A percentile compares a stretch with the other conserved stretches of the same genome.
Conservation (phyloP, 352 stramenopile species). For the Globisporangium mamillatum region DNA sequence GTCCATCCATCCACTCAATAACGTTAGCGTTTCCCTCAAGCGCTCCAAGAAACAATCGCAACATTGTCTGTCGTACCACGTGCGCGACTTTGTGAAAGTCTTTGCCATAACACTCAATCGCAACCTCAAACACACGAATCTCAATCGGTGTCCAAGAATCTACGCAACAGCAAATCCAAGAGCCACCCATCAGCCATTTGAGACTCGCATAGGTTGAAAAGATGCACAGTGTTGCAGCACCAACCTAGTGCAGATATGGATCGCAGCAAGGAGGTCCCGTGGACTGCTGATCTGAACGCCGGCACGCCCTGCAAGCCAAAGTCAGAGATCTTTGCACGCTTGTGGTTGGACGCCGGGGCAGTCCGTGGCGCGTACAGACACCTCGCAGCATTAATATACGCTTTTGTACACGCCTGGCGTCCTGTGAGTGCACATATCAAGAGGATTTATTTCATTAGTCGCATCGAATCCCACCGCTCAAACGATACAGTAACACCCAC, state of each 20-base stretch:
- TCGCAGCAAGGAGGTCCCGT: slow-evolving; percentile 43
- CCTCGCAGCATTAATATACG: slow-evolving; percentile 61
- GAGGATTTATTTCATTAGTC: background rate
- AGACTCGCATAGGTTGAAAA: background rate
- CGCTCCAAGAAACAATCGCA: background rate
- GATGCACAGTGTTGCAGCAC: background rate
- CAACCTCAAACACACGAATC: slow-evolving; percentile 80
- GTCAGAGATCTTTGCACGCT: slow-evolving; percentile 44
- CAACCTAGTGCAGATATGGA: slow-evolving; percentile 18
- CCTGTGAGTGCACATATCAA: slow-evolving; percentile 23
- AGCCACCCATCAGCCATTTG: background rate
- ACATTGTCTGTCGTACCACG: slow-evolving; percentile 33
- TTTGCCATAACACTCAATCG: slow-evolving; percentile 84
- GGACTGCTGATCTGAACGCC: slow-evolving; percentile 49
- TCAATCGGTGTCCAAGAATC: slow-evolving; percentile 79
- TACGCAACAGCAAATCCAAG: slow-evolving; percentile 21
- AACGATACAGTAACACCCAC: slow-evolving; percentile 10
- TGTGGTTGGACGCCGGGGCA: slow-evolving; percentile 36
- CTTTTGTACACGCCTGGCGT: slow-evolving; percentile 60
- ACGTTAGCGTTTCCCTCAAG: background rate
- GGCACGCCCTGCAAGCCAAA: slow-evolving; percentile 55
- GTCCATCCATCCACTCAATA: slow-evolving; percentile 1
- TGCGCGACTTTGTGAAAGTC: slow-evolving; percentile 73
- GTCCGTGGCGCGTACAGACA: slow-evolving; percentile 43
- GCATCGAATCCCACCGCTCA: background rate